Evolutionary conservation across 2,329 filamentous ascomycete species (phyloP), one percentile per base, ranked within the genome.

Genomic region (Immersiporthe knoxdaviesiana): DNA sequence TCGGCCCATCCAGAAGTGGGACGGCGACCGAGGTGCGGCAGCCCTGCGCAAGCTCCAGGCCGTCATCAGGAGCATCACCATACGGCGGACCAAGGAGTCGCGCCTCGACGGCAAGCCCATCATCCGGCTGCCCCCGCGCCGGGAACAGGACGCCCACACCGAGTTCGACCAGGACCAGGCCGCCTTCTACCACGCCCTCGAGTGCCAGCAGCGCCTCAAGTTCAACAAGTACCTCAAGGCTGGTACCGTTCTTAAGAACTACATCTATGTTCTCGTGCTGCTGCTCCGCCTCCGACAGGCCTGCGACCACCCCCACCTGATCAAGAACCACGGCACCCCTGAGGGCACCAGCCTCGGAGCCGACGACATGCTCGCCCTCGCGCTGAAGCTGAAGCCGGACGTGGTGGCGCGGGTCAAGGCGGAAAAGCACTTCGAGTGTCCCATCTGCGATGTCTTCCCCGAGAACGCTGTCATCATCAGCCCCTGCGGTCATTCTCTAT

Each of bases 1-100:
- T 50, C 52, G 41, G 3, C 69, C 69, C 3, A 32, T 68, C 44
- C 65, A 41, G 21, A 68, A 66, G 2, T 70, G 66, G 69, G 66
- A 63, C 11, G 66, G 63, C 1, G 44, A 68, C 16, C 52, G 12
- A 3, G 16, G 30, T 3, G 24, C 47, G 6, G 2, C 39, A 3
- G 69, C 50, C 10, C 59, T 70, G 59, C 12, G 68, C 18, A 70
- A 92, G 70, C 87, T 88, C 5, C 79, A 68, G 63, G 44, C 62
- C 12, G 50, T 97, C 11, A 85, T 96, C 56, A 92, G 91, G 74
- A 90, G 91, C 0, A 88, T 94, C 62, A 89, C 95, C 78, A 84
- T 97, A 64, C 91, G 93, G 32, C 90, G 93, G 39, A 93, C 90
- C 54, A 97, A 97, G 78, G 84, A 87, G 54, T 92, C 92, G 0